A percentile compares a stretch with the other conserved stretches of the same genome.
Evolutionary conservation across 139 green algal genomes (phyloP).

Genomic region (Dunaliella primolecta): DNA sequence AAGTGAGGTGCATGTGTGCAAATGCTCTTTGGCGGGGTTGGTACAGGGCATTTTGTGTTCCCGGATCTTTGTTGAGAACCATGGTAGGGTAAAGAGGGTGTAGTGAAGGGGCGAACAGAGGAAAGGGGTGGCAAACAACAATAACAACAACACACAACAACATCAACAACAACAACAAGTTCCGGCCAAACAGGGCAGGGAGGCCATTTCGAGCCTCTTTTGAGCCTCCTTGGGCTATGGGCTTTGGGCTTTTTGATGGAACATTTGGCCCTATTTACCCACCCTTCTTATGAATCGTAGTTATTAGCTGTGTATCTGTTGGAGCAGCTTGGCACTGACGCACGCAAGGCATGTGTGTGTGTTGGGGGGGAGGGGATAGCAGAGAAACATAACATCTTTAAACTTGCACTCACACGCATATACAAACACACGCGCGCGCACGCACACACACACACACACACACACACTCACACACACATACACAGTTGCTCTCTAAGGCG

Average conservation of each 20-base stretch:
- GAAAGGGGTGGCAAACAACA: no score
- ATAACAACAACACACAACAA: no score
- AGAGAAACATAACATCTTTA: no score
- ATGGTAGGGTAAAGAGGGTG: background rate
- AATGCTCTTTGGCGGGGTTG: no score
- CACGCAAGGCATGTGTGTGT: no score
- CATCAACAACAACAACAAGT: no score
- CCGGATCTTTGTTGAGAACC: background rate
- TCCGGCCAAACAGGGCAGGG: no score
- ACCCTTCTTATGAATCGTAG: background rate
- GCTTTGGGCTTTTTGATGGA: background rate
- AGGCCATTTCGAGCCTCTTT: no score
- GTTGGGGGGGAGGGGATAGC: no score
- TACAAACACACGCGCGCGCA: background rate
- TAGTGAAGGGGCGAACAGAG: no score
- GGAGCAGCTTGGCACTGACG: background rate
- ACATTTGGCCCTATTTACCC: background rate
- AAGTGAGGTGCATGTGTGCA: background rate
- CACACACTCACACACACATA: constrained; percentile 8
- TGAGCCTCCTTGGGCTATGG: no score
- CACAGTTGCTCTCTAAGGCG: background rate
- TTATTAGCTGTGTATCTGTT: background rate
- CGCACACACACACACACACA: constrained; percentile 8
- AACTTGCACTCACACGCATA: background rate
- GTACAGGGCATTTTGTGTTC: background rate